phyloP scores from a whole-genome alignment of 2,329 filamentous ascomycete species.

The Xylariaceae sp. region DNA sequence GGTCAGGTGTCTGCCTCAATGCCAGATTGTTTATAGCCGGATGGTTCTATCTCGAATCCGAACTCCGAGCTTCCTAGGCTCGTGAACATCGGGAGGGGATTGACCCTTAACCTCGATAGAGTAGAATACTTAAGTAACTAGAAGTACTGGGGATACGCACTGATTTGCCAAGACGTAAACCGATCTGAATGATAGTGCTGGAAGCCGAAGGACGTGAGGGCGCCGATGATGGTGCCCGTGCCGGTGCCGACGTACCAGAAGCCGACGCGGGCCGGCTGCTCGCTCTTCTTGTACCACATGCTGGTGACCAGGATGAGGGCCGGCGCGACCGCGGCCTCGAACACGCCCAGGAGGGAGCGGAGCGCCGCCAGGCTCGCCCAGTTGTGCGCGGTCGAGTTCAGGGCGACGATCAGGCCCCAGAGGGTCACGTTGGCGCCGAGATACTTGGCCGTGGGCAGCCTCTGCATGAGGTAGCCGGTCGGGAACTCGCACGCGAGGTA shows the following conservation, averaged over 20 bases:
- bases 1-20: too few species aligned
- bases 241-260: slow-evolving; percentile 49
- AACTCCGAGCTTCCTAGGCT: too few species aligned
- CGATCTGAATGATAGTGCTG: slow-evolving; percentile 36
- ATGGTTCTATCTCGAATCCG: too few species aligned
- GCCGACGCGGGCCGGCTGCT: slow-evolving; percentile 51
- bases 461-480: slow-evolving; percentile 42
- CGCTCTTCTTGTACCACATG: slow-evolving; percentile 47
- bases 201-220: slow-evolving; percentile 34
- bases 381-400: slow-evolving; percentile 41
- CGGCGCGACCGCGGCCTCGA: slow-evolving; percentile 47
- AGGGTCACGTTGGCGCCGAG: slow-evolving; percentile 36
- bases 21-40: too few species aligned
- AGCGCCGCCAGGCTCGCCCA: slow-evolving; percentile 41
- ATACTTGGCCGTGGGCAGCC: slow-evolving; percentile 45
- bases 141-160: too few species aligned
- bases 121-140: too few species aligned
- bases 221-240: slow-evolving; percentile 33
- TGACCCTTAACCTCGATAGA: too few species aligned
- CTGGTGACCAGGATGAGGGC: slow-evolving; percentile 47
- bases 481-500: slow-evolving; percentile 25
- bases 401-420: slow-evolving; percentile 40
- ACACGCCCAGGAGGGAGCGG: slow-evolving; percentile 43
- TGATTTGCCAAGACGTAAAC: slow-evolving; percentile 43
- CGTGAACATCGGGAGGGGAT: too few species aligned